These are phyloP conservation scores for Dinochytrium kinnereticum DNA, from an alignment of 371 early-diverging fungal genomes.

Conservation along the genomic window DNA sequence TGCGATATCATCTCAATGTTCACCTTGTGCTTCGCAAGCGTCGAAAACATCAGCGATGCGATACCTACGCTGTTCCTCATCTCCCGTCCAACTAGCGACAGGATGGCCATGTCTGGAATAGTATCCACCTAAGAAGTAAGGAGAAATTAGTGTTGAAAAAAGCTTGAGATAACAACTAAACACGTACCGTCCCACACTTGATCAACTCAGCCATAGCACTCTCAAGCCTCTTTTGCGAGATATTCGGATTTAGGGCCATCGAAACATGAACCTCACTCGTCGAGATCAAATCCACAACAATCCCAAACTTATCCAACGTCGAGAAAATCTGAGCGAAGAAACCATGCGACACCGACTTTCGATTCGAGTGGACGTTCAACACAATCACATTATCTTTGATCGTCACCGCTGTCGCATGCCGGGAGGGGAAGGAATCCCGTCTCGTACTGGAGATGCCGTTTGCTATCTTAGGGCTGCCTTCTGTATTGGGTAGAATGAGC, in stretches of 20 bases:
- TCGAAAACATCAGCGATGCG: conserved; percentile 91
- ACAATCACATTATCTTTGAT: conserved; percentile 94
- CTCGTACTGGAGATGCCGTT: neutral
- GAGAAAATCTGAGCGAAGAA: conserved; percentile 95
- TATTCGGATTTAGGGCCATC: conserved; percentile 85
- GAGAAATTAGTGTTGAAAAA: neutral
- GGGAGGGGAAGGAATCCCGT: neutral
- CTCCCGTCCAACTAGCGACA: conserved; percentile 94
- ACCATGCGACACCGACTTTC: conserved; percentile 92
- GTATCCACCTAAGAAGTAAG: conserved; percentile 56
- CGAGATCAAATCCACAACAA: conserved; percentile 94
- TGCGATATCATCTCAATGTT: conserved; percentile 99
- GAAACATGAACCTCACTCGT: conserved; percentile 96
- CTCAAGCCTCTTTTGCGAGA: conserved; percentile 66
- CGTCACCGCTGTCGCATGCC: conserved; percentile 90
- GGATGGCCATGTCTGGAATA: conserved; percentile 84
- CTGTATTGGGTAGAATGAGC: conserved; percentile 78
- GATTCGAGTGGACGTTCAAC: conserved; percentile 93
- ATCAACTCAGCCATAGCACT: conserved; percentile 72
- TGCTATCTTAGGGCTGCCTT: neutral
- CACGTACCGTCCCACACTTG: conserved; percentile 68
- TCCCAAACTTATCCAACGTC: conserved; percentile 80
- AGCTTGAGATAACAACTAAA: neutral
- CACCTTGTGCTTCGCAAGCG: conserved; percentile 84
- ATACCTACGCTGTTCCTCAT: conserved; percentile 97